These are phyloP conservation scores for Calonectria henricotiae DNA, from an alignment of 2,329 filamentous ascomycete genomes.

Conservation along the genomic window DNA sequence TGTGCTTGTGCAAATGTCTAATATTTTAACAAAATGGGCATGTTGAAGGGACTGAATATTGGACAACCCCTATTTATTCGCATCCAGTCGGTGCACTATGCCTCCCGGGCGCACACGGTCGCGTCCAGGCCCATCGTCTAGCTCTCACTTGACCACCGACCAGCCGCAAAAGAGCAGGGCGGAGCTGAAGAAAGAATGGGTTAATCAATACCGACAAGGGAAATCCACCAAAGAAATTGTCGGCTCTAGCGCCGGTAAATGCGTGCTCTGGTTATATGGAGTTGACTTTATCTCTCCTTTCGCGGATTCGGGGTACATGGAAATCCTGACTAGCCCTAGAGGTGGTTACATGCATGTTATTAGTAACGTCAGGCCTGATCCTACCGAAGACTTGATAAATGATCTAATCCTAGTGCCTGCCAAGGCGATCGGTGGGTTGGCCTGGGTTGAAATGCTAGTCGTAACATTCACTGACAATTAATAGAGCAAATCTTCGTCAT, in stretches of 20 bases:
- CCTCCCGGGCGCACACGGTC: neutral
- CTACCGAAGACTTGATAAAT: neutral
- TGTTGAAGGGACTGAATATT: too few species aligned
- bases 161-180: too few species aligned
- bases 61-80: too few species aligned
- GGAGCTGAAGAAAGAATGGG: neutral
- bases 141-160: too few species aligned
- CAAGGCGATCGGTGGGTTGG: neutral
- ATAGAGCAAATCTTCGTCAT: neutral
- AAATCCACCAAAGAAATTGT: neutral
- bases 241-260: neutral
- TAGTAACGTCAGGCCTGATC: neutral
- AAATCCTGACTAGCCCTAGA: neutral
- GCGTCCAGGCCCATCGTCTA: neutral
- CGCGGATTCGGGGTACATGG: neutral
- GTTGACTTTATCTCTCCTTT: slow-evolving; percentile 5
- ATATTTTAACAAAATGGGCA: neutral
- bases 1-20: neutral
- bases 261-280: neutral
- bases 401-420: neutral
- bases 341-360: neutral
- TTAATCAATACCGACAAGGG: neutral
- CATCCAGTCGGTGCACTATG: neutral
- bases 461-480: neutral
- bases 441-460: too few species aligned